Conservation (phyloP, 225 moss, liverwort and hornwort species). For the Polytrichum commune region DNA sequence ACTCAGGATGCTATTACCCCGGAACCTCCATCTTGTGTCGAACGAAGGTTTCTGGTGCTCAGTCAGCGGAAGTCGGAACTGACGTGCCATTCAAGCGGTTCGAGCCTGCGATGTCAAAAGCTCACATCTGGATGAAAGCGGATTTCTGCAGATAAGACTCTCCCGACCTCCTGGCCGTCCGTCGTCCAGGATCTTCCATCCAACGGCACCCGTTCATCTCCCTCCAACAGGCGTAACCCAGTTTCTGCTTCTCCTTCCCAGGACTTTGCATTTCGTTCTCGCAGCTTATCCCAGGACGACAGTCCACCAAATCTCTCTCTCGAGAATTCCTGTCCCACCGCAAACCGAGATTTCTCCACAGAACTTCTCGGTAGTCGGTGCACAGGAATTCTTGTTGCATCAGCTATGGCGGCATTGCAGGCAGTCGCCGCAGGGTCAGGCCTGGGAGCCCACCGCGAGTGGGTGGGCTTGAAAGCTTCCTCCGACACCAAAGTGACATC, state of each 20-base stretch:
- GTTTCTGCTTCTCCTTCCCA: neutral
- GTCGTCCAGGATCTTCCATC: neutral
- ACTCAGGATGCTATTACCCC: too few species aligned
- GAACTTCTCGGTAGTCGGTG: neutral
- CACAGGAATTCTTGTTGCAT: neutral
- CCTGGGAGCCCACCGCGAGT: slow-evolving; percentile 13
- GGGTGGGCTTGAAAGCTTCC: slow-evolving; percentile 36
- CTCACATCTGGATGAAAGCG: neutral
- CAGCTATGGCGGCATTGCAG: slow-evolving; percentile 37
- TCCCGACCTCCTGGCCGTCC: neutral
- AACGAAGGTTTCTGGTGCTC: too few species aligned
- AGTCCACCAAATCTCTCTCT: too few species aligned
- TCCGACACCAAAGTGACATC: slow-evolving; percentile 1
- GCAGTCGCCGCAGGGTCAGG: slow-evolving; percentile 5
- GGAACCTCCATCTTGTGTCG: too few species aligned
- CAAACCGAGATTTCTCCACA: neutral
- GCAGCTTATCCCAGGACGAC: too few species aligned
- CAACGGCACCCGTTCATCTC: neutral
- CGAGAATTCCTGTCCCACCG: too few species aligned
- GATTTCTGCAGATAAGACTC: neutral
- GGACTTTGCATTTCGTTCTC: neutral
- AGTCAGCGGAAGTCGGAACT: too few species aligned
- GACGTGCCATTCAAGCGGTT: neutral
- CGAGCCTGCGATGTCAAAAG: neutral
- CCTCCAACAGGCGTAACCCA: neutral